These are phyloP conservation scores for Lathyrus sativus DNA, from an alignment of 306 rosid species.

Conservation along the genomic window DNA sequence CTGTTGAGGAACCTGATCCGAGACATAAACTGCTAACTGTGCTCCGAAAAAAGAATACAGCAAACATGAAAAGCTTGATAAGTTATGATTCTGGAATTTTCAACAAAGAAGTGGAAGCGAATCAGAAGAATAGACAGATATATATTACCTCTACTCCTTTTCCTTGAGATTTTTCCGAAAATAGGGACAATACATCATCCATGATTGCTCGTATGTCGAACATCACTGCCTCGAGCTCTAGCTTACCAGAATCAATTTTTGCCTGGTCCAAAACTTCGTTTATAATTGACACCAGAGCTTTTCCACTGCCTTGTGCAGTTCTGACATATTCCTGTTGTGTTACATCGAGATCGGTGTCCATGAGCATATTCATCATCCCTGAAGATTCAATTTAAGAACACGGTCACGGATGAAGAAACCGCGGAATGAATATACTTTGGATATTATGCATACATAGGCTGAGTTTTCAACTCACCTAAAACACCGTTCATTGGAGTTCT, in stretches of 20 bases:
- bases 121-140: constrained; percentile 28
- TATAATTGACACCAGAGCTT: constrained; percentile 88
- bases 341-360: constrained; percentile 92
- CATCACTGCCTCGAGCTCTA: constrained; percentile 86
- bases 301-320: constrained; percentile 95
- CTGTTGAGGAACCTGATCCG: constrained; percentile 78
- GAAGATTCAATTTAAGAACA: constrained; percentile 45
- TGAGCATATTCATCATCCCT: constrained; percentile 98
- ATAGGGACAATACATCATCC: constrained; percentile 88
- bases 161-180: constrained; percentile 92
- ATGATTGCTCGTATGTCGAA: constrained; percentile 76
- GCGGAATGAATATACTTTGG: not conserved
- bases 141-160: constrained; percentile 91
- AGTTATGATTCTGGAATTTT: constrained; percentile 24
- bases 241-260: constrained; percentile 93
- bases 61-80: constrained; percentile 34
- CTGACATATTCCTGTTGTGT: constrained; percentile 88
- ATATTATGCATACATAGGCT: not conserved
- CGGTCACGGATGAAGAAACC: constrained; percentile 18
- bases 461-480: constrained; percentile 65
- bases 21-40: constrained; percentile 83
- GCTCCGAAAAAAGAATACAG: constrained; percentile 28
- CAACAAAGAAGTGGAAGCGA: not conserved
- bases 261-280: constrained; percentile 97
- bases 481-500: constrained; percentile 99